A percentile compares a stretch with the other conserved stretches of the same genome.
Conservation (phyloP, 78 protist species). For the Planoprotostelium fungivorum region DNA sequence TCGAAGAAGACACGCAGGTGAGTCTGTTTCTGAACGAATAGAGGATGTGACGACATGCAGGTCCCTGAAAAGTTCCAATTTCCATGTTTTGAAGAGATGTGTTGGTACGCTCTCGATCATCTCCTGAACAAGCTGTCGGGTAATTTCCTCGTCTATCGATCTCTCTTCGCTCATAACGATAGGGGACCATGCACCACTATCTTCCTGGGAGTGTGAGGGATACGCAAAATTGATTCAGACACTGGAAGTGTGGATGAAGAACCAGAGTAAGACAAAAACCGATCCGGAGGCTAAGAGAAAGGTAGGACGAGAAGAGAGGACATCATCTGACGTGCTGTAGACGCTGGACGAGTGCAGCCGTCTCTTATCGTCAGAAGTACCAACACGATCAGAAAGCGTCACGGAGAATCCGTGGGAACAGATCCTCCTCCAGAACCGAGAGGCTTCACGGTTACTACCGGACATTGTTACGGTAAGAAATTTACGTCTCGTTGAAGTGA, state of each 20-base stretch:
- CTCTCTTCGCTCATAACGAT: not conserved
- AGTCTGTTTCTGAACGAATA: not conserved
- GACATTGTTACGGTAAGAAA: too few relatives aligned
- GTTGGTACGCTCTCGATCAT: not conserved
- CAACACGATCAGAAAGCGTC: not conserved
- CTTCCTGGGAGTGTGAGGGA: not conserved
- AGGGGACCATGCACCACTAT: not conserved
- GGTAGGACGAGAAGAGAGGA: not conserved
- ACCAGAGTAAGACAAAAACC: not conserved
- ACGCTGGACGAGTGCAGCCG: not conserved
- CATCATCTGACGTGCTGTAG: not conserved
- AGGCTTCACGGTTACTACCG: too few relatives aligned
- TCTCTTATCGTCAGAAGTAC: not conserved
- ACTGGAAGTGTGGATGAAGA: not conserved
- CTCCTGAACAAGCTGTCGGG: not conserved
- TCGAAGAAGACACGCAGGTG: slow-evolving; percentile 3
- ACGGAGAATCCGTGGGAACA: not conserved
- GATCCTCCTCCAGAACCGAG: not conserved
- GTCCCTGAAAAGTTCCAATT: slow-evolving; percentile 8
- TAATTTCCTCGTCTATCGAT: not conserved
- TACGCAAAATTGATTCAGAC: not conserved
- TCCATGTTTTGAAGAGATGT: not conserved
- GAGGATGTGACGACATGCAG: not conserved
- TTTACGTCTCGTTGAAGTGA: too few relatives aligned
- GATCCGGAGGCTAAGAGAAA: not conserved